Evolutionary conservation across 192 early-diverging fungal species (phyloP).

Genomic region (Lunasporangiospora selenospora): DNA sequence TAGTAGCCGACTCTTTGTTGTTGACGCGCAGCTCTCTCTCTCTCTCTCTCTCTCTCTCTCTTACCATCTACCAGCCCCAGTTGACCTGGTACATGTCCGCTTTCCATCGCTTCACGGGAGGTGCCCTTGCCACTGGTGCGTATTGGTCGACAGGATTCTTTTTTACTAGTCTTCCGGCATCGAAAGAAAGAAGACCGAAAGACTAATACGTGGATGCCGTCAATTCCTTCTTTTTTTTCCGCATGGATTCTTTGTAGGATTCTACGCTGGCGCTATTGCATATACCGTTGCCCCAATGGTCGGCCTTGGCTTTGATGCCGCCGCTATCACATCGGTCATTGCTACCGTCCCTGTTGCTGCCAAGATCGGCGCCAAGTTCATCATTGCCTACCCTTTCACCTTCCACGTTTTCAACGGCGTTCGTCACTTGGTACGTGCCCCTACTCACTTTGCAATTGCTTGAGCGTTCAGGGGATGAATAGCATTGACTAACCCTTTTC

Average conservation of each 20-base stretch:
- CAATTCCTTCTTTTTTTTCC: not conserved
- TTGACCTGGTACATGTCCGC: slow-evolving; percentile 82
- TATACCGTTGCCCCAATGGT: slow-evolving; percentile 71
- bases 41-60: slow-evolving; percentile 74
- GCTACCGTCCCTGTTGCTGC: slow-evolving; percentile 71
- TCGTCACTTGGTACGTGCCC: slow-evolving; percentile 78
- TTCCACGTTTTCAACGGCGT: slow-evolving; percentile 89
- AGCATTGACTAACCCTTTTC: not conserved
- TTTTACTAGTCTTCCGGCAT: not conserved
- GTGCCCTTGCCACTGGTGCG: slow-evolving; percentile 70
- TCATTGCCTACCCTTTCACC: slow-evolving; percentile 73
- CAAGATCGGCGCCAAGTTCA: slow-evolving; percentile 74
- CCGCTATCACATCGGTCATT: slow-evolving; percentile 67
- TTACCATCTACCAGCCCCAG: slow-evolving; percentile 92
- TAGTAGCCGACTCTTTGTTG: too few species aligned
- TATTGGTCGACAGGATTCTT: slow-evolving; percentile 5
- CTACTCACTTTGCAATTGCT: too few species aligned
- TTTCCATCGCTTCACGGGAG: slow-evolving; percentile 80
- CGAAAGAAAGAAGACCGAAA: not conserved
- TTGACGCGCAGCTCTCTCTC: not conserved
- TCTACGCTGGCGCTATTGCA: slow-evolving; percentile 72
- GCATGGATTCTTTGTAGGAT: slow-evolving; percentile 32
- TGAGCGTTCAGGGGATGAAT: not conserved
- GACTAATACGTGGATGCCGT: not conserved
- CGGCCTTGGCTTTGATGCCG: slow-evolving; percentile 70